Conservation (phyloP, 2,329 filamentous ascomycete genomes). For the Alternaria metachromatica region DNA sequence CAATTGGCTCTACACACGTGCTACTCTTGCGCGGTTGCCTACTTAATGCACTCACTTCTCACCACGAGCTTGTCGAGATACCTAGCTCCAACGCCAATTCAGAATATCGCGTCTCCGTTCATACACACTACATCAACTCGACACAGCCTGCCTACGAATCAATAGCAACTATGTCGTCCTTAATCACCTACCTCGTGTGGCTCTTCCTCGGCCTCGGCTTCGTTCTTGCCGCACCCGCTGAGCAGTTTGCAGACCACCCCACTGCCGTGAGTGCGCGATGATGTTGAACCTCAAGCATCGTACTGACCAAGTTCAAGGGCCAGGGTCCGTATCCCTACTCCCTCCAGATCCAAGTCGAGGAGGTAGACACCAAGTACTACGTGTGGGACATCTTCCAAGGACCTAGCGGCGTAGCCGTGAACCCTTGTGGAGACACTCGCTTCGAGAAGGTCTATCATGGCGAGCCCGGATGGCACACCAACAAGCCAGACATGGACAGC, state of each 20-base stretch:
- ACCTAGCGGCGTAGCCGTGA: neutral
- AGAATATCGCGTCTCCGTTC: neutral
- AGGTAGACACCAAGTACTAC: neutral
- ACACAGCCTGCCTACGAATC: too few species aligned
- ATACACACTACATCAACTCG: neutral
- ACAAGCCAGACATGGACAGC: neutral
- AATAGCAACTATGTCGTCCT: neutral
- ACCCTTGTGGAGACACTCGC: neutral
- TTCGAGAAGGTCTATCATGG: slow-evolving; percentile 3
- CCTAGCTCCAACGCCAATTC: neutral
- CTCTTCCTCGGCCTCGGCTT: neutral
- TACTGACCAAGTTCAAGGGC: neutral
- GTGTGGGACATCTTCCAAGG: slow-evolving; percentile 4
- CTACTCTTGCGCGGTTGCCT: neutral
- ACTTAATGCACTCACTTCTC: neutral
- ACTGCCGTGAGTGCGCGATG: neutral
- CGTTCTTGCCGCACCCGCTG: neutral
- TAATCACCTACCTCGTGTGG: neutral
- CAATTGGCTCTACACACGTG: neutral
- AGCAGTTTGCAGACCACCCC: neutral
- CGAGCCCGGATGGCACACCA: neutral
- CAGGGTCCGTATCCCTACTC: neutral
- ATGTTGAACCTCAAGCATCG: neutral
- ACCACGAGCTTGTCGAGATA: neutral
- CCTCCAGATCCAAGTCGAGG: neutral